Conservation (phyloP, 2,329 filamentous ascomycete species). For the Aspergillaceae sp. region DNA sequence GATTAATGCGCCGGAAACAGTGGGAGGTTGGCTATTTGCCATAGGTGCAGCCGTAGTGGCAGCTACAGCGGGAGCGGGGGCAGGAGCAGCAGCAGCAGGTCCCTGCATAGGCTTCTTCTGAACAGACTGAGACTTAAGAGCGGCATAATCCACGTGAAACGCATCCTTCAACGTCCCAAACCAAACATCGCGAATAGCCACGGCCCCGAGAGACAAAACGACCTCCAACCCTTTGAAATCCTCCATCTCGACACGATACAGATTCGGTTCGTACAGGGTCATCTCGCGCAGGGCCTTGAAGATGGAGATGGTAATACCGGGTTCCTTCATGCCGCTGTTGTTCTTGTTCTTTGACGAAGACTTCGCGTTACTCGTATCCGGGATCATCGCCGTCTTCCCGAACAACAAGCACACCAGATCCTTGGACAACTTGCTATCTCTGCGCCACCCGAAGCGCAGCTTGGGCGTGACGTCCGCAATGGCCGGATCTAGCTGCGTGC, state of each 20-base stretch:
- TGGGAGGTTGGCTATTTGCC: no score
- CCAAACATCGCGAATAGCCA: conserved; percentile 55
- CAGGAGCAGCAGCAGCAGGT: not conserved
- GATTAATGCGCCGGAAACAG: not conserved
- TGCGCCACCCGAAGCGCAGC: conserved; percentile 79
- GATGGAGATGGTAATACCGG: conserved; percentile 89
- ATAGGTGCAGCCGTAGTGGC: no score
- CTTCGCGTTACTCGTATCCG: conserved; percentile 56
- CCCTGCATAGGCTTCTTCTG: not conserved
- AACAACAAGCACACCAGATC: conserved; percentile 84
- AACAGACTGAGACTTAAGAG: not conserved
- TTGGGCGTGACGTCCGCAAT: conserved; percentile 55
- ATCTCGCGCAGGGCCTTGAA: conserved; percentile 69
- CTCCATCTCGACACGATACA: conserved; percentile 82
- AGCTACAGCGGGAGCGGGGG: not conserved
- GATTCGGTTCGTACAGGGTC: conserved; percentile 87
- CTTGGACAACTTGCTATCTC: conserved; percentile 74
- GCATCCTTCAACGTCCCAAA: conserved; percentile 59
- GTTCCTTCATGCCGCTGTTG: conserved; percentile 53
- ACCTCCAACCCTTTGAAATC: conserved; percentile 90
- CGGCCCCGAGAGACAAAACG: conserved; percentile 55
- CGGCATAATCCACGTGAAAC: conserved; percentile 47
- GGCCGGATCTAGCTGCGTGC: conserved; percentile 55
- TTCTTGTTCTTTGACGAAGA: conserved; percentile 28
- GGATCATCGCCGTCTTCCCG: conserved; percentile 58